A percentile compares a stretch with the other conserved stretches of the same genome.
Evolutionary conservation across 164 flowering plant species (phyloP).

Genomic region (Santalum album): DNA sequence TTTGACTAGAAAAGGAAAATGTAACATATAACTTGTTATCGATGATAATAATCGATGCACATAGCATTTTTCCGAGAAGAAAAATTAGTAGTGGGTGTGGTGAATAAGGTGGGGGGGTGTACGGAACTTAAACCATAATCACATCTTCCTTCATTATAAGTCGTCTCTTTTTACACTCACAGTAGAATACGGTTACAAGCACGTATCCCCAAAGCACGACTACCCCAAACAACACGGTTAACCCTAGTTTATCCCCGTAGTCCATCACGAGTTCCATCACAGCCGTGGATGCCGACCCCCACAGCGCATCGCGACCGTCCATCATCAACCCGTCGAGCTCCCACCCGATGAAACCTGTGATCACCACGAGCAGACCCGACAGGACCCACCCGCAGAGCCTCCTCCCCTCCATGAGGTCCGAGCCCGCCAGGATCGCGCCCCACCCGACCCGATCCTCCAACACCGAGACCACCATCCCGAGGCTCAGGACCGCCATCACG

Average conservation of each 20-base stretch:
- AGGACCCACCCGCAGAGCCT: conserved; percentile 36
- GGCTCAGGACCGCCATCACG: conserved; percentile 33
- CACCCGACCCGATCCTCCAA: conserved; percentile 35
- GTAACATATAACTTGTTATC: too few relatives aligned
- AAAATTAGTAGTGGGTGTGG: too few relatives aligned
- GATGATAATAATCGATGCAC: too few relatives aligned
- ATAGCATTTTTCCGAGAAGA: too few relatives aligned
- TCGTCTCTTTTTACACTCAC: conserved; percentile 25
- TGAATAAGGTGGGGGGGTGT: too few relatives aligned
- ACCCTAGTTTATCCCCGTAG: conserved; percentile 7
- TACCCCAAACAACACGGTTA: conserved; percentile 25
- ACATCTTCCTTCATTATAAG: too few relatives aligned
- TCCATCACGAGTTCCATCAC: conserved; percentile 11
- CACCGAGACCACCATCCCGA: conserved; percentile 46
- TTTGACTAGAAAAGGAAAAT: too few relatives aligned
- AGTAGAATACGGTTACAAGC: conserved; percentile 26
- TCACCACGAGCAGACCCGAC: conserved; percentile 21
- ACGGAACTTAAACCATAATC: too few relatives aligned
- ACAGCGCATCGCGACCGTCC: conserved; percentile 13
- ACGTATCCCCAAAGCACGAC: conserved; percentile 30
- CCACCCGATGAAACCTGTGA: conserved; percentile 22
- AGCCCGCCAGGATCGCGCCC: conserved; percentile 38
- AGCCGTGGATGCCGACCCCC: conserved; percentile 4
- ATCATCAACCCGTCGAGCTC: conserved; percentile 11
- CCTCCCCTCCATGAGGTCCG: conserved; percentile 34